Evolutionary conservation across 306 rosid species (phyloP).

Genomic region (Elaeagnus macrophylla): DNA sequence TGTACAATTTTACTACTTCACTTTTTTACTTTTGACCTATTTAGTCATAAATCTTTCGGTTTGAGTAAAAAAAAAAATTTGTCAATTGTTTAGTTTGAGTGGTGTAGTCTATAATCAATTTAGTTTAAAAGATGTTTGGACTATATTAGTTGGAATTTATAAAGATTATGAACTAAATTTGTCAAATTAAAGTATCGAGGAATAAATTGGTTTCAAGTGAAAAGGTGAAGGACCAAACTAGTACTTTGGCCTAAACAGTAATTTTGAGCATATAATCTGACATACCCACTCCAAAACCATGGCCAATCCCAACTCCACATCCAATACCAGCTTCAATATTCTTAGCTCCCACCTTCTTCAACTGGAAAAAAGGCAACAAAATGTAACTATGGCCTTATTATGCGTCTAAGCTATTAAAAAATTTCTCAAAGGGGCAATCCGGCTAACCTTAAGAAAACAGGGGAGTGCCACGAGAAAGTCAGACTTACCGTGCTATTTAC

Average conservation of each 20-base stretch:
- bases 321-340: slow-evolving; percentile 82
- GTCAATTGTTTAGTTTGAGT: too few relatives aligned
- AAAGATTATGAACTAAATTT: neutral
- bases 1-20: too few relatives aligned
- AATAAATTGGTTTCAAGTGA: too few relatives aligned
- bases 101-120: too few relatives aligned
- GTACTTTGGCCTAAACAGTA: neutral
- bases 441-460: neutral
- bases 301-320: slow-evolving; percentile 94
- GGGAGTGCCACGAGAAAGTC: neutral
- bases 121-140: too few relatives aligned
- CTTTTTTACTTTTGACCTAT: too few relatives aligned
- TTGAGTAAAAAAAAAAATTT: too few relatives aligned
- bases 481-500: slow-evolving; percentile 63
- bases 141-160: slow-evolving; percentile 6
- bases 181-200: too few relatives aligned
- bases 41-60: too few relatives aligned
- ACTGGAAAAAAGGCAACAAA: slow-evolving; percentile 27
- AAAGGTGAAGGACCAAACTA: too few relatives aligned
- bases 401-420: neutral
- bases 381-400: slow-evolving; percentile 5
- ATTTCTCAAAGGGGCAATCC: too few relatives aligned
- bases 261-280: slow-evolving; percentile 5
- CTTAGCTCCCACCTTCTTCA: slow-evolving; percentile 81
- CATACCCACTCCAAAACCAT: slow-evolving; percentile 98